Evolutionary conservation across 2,329 filamentous ascomycete species (phyloP).

Genomic region (Penicillium corylophilum): DNA sequence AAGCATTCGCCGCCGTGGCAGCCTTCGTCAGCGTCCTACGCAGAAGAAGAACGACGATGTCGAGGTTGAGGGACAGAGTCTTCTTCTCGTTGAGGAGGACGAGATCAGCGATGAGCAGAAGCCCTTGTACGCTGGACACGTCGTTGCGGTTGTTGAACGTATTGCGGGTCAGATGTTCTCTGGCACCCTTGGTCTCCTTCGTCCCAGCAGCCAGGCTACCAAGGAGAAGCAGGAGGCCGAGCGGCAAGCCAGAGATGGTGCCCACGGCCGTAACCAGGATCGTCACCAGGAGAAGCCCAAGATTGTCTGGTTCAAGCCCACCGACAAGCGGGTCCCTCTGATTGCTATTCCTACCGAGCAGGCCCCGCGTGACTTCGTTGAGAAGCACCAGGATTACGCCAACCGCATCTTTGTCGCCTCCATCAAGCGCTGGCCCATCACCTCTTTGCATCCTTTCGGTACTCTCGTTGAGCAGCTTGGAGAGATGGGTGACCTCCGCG

Average conservation of each 20-base stretch:
- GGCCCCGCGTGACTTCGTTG: conserved; percentile 94
- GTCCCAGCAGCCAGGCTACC: conserved; percentile 95
- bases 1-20: conserved; percentile 86
- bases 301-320: conserved; percentile 99
- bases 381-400: conserved; percentile 96
- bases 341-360: conserved; percentile 99
- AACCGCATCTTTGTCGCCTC: conserved; percentile 98
- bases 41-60: conserved; percentile 99
- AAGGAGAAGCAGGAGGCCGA: conserved; percentile 99
- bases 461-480: conserved; percentile 96
- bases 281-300: conserved; percentile 95
- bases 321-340: conserved; percentile 95
- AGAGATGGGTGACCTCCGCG: conserved; percentile 94
- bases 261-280: conserved; percentile 70
- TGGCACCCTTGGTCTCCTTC: conserved; percentile 86
- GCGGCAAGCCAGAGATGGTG: conserved; percentile 83
- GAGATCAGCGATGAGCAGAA: conserved; percentile 99
- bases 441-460: conserved; percentile 97
- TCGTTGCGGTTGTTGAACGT: conserved; percentile 95
- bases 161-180: conserved; percentile 99
- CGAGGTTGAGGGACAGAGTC: conserved; percentile 94
- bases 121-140: conserved; percentile 92
- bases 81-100: conserved; percentile 95
- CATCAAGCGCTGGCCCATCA: conserved; percentile 99
- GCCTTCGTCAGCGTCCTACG: conserved; percentile 91